phyloP scores from a whole-genome alignment of 2,329 filamentous ascomycete species.

The Bipolaris bicolor region DNA sequence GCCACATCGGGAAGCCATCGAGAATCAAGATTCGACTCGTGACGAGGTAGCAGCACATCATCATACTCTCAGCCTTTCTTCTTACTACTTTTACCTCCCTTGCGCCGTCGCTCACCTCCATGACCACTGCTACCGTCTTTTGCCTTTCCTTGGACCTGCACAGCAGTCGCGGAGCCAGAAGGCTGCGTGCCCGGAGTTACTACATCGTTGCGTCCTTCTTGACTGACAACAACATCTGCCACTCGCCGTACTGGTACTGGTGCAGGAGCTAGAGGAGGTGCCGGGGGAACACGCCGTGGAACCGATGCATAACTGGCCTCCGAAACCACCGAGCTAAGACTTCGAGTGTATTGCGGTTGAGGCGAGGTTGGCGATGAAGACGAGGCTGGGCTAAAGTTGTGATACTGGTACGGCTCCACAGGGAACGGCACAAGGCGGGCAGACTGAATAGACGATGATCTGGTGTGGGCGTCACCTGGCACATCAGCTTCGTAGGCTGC shows the following conservation, averaged over 20 bases:
- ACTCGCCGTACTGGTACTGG: conserved; percentile 20
- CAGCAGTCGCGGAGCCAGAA: conserved; percentile 16
- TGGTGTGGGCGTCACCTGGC: conserved; percentile 21
- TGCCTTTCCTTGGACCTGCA: conserved; percentile 14
- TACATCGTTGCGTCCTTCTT: conserved; percentile 34
- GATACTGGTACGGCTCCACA: conserved; percentile 44
- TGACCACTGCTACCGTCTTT: conserved; percentile 29
- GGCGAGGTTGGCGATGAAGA: conserved; percentile 31
- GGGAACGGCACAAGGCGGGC: conserved; percentile 39
- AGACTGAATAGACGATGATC: conserved; percentile 32
- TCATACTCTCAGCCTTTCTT: conserved; percentile 20
- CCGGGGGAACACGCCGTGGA: conserved; percentile 47
- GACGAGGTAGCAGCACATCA: neutral
- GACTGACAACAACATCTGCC: conserved; percentile 17
- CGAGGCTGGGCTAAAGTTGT: conserved; percentile 36
- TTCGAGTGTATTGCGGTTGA: conserved; percentile 38
- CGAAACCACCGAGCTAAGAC: conserved; percentile 30
- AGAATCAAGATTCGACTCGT: neutral
- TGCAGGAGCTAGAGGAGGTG: conserved; percentile 30
- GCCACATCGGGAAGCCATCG: neutral
- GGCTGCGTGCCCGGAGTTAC: conserved; percentile 20
- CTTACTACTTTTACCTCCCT: conserved; percentile 31
- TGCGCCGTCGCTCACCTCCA: conserved; percentile 36
- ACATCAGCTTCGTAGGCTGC: conserved; percentile 21
- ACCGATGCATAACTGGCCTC: conserved; percentile 38